Evolutionary conservation across 257 asterid genomes (phyloP), one percentile per base, ranked within the genome.

Genomic region (Salvia rosmarinus): DNA sequence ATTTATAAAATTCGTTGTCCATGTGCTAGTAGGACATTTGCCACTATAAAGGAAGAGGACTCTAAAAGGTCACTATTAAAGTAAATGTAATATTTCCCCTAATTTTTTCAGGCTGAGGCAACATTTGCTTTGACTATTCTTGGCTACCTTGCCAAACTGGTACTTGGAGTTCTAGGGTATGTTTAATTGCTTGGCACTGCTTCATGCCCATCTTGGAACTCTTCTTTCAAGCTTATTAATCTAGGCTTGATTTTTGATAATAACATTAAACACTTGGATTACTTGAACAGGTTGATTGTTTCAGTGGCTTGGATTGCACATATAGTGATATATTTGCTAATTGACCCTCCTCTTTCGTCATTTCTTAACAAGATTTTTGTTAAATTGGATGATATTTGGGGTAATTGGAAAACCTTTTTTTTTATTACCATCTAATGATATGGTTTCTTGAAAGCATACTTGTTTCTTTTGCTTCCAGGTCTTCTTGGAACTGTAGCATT

Each of bases 261-360:
- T 57, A 35, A 61, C 70, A 19, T 39, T 35, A 55, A 64, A 25
- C 63, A 20, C 60, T 60, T 63, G 61, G 25, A 35, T 64, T 73
- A 30, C 52, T 76, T 79, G 82, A 72, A 80, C 90, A 92, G 98
- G 89, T 82, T 88, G 84, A 86, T 89, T 70, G 92, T 92, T 80
- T 89, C 98, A 20, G 85, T 89, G 82, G 96, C 98, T 70, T 92
- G 98, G 98, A 59, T 89, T 84, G 96, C 87, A 23, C 98, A 92
- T 72, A 92, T 92, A 23, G 85, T 92, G 73, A 89, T 92, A 73
- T 92, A 92, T 79, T 78, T 92, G 84, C 81, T 92, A 81, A 78
- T 89, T 56, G 92, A 88, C 64, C 98, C 96, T 79, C 98, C 96
- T 9, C 82, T 92, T 70, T 88, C 98, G 30, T 56, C 98, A 9